phyloP scores from a whole-genome alignment of 2,329 filamentous ascomycete species.

The Aspergillus brunneoviolaceus region DNA sequence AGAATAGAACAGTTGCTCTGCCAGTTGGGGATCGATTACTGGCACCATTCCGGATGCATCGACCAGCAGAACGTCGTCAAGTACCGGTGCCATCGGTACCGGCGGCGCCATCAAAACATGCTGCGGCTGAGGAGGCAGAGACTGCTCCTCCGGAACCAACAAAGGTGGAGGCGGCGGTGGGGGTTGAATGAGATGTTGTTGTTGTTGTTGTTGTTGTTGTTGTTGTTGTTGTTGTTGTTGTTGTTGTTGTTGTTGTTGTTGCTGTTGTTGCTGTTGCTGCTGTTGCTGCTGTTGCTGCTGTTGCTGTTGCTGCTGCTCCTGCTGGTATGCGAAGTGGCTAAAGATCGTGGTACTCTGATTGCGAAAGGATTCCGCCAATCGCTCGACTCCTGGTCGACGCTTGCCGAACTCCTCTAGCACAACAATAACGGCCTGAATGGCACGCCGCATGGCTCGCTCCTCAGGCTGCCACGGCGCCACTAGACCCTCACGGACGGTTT shows the following conservation, averaged over 20 bases:
- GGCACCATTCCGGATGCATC: constrained; percentile 32
- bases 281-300: constrained; percentile 15
- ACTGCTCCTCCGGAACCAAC: constrained; percentile 9
- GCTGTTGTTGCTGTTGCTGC: constrained; percentile 17
- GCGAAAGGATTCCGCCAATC: constrained; percentile 38
- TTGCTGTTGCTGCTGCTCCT: constrained; percentile 28
- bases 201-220: constrained; percentile 13
- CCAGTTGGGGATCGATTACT: constrained; percentile 37
- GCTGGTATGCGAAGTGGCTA: constrained; percentile 38
- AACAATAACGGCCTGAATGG: constrained; percentile 37
- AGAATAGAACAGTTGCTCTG: constrained; percentile 39
- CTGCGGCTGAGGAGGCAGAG: constrained; percentile 11
- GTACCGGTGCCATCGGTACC: constrained; percentile 34
- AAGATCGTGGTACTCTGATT: constrained; percentile 41
- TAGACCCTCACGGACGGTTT: constrained; percentile 30
- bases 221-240: constrained; percentile 17
- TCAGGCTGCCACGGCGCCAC: constrained; percentile 36
- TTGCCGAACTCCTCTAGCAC: constrained; percentile 41
- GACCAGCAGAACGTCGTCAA: constrained; percentile 37
- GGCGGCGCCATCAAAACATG: constrained; percentile 21
- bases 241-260: neutral
- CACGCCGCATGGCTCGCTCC: constrained; percentile 38
- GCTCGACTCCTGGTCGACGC: constrained; percentile 38
- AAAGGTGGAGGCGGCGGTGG: constrained; percentile 4
- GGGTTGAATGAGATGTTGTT: neutral